Evolutionary conservation across 2,329 filamentous ascomycete genomes (phyloP).

Genomic region (Elsinoe perseae): DNA sequence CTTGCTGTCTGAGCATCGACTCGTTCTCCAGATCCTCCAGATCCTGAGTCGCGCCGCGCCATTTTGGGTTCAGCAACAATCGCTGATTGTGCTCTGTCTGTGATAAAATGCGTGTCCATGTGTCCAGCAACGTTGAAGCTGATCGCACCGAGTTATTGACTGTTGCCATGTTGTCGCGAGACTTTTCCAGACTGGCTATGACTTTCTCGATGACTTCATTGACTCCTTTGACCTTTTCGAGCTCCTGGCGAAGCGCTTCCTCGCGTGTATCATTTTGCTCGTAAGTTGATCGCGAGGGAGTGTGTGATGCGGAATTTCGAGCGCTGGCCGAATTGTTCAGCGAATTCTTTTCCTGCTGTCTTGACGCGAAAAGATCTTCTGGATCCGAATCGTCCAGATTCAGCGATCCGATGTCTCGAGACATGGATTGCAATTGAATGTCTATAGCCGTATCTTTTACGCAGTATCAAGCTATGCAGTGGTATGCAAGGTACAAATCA

Average conservation of each 20-base stretch:
- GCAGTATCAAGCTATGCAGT: background rate
- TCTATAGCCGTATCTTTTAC: background rate
- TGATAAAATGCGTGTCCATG: slow-evolving; percentile 90
- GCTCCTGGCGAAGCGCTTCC: slow-evolving; percentile 64
- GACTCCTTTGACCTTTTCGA: slow-evolving; percentile 75
- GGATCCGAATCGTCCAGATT: slow-evolving; percentile 50
- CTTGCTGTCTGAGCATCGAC: slow-evolving; percentile 62
- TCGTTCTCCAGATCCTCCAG: slow-evolving; percentile 80
- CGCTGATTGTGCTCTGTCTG: slow-evolving; percentile 98
- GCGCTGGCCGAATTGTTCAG: slow-evolving; percentile 34
- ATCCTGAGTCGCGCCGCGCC: slow-evolving; percentile 84
- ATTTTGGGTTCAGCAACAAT: slow-evolving; percentile 76
- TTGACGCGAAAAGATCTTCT: slow-evolving; percentile 51
- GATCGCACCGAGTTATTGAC: slow-evolving; percentile 79
- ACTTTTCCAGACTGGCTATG: slow-evolving; percentile 61
- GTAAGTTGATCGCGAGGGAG: slow-evolving; percentile 15
- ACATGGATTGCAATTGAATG: background rate
- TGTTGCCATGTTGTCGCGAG: slow-evolving; percentile 72
- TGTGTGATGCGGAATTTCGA: slow-evolving; percentile 12
- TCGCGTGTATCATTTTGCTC: slow-evolving; percentile 47
- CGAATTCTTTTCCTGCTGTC: slow-evolving; percentile 28
- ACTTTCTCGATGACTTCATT: slow-evolving; percentile 81
- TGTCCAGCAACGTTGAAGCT: slow-evolving; percentile 82
- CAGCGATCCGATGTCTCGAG: slow-evolving; percentile 26
- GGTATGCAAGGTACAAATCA: slow-evolving; percentile 4